Evolutionary conservation across 2,329 filamentous ascomycete genomes (phyloP).

Genomic region (Colletotrichum karsti): DNA sequence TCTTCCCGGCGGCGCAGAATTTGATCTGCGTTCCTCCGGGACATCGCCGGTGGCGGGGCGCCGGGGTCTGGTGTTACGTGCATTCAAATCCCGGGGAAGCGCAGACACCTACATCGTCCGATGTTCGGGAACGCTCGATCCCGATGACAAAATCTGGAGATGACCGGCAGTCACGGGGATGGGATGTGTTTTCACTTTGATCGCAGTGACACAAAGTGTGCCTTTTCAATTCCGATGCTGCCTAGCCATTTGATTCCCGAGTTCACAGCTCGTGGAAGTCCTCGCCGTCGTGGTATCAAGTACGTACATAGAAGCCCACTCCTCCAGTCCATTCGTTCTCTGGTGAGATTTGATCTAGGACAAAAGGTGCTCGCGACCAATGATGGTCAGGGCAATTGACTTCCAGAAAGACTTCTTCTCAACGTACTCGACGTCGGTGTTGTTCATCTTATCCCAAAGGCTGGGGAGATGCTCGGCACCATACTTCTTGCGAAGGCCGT

Average conservation of each 20-base stretch:
- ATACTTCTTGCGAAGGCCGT: slow-evolving; percentile 66
- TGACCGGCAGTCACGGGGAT: neutral
- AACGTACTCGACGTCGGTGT: neutral
- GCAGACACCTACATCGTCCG: slow-evolving; percentile 14
- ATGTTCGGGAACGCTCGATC: slow-evolving; percentile 12
- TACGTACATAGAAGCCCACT: no score
- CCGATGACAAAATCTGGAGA: neutral
- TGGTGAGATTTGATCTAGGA: neutral
- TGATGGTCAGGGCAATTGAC: neutral
- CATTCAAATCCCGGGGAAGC: slow-evolving; percentile 14
- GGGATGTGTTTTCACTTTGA: no score
- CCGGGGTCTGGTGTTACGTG: slow-evolving; percentile 17
- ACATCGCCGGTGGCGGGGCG: slow-evolving; percentile 3
- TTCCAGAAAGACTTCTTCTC: neutral
- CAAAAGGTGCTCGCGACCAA: neutral
- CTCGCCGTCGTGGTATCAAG: no score
- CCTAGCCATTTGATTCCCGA: no score
- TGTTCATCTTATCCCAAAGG: slow-evolving; percentile 73
- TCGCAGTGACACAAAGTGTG: neutral
- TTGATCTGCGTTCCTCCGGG: neutral
- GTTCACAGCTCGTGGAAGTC: no score
- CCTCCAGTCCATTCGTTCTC: no score
- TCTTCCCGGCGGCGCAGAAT: slow-evolving; percentile 1
- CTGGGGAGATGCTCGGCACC: slow-evolving; percentile 65
- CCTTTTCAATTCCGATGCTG: no score